These are phyloP conservation scores for Apiospora phragmitis DNA, from an alignment of 2,329 filamentous ascomycete genomes.

Conservation along the genomic window DNA sequence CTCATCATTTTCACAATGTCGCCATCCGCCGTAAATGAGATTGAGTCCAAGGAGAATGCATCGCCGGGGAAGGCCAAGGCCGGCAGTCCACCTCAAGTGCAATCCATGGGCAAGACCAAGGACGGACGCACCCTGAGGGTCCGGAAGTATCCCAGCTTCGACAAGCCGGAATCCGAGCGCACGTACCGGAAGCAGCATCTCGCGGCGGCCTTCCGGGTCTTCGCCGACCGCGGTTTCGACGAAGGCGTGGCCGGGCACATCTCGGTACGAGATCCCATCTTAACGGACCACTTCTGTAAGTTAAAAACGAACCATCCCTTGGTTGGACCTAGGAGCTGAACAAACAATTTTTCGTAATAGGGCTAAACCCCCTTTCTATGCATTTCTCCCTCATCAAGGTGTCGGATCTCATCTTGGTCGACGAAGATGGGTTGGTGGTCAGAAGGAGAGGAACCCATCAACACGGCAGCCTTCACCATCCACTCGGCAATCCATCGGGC, in stretches of 20 bases:
- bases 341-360: not conserved
- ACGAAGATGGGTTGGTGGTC: conserved; percentile 58
- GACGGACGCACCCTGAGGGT: conserved; percentile 29
- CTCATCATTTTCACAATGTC: too few relatives aligned
- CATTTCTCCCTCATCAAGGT: conserved; percentile 64
- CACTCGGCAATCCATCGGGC: conserved; percentile 58
- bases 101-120: conserved; percentile 29
- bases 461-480: conserved; percentile 60
- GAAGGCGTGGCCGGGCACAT: conserved; percentile 69
- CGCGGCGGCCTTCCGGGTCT: conserved; percentile 58
- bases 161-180: conserved; percentile 50
- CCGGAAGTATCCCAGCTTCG: conserved; percentile 47
- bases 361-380: conserved; percentile 58
- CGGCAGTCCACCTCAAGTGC: conserved; percentile 23
- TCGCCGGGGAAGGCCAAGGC: not conserved
- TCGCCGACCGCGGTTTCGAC: conserved; percentile 57
- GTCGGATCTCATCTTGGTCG: conserved; percentile 62
- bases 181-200: conserved; percentile 57
- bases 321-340: not conserved
- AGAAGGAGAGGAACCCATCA: conserved; percentile 61
- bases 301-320: not conserved
- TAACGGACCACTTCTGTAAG: conserved; percentile 61
- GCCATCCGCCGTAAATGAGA: not conserved
- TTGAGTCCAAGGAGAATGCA: not conserved
- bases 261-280: conserved; percentile 61